phyloP scores from a whole-genome alignment of 2,329 filamentous ascomycete species.

The Onygena corvina region DNA sequence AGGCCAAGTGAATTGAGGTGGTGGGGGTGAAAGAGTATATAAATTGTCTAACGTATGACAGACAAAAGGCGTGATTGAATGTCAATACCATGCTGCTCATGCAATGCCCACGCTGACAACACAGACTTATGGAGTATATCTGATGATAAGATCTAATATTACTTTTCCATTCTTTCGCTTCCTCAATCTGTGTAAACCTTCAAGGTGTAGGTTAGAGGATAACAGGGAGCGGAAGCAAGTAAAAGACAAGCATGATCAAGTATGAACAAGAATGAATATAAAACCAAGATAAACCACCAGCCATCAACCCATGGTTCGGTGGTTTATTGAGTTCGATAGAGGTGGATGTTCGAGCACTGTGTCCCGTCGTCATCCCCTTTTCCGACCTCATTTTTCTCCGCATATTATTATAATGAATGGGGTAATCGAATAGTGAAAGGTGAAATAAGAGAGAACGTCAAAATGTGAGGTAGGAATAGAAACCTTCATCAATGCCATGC shows the following conservation, averaged over 20 bases:
- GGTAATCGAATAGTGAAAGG: neutral
- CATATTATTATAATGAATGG: constrained; percentile 4
- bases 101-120: neutral
- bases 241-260: neutral
- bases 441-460: neutral
- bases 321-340: constrained; percentile 1
- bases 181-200: neutral
- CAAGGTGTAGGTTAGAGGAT: neutral
- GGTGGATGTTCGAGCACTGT: neutral
- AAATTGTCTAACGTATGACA: neutral
- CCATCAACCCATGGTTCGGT: neutral
- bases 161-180: neutral
- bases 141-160: neutral
- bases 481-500: no score
- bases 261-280: constrained; percentile 4
- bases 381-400: neutral
- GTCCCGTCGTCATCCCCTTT: neutral
- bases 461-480: no score
- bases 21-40: neutral
- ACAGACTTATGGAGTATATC: neutral
- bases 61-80: neutral
- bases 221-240: neutral
- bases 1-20: neutral
- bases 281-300: neutral
- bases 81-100: neutral